Evolutionary conservation across 768 basidiomycete genomes (phyloP), one percentile per base, ranked within the genome.

Genomic region (Pleurotus ostreatus): DNA sequence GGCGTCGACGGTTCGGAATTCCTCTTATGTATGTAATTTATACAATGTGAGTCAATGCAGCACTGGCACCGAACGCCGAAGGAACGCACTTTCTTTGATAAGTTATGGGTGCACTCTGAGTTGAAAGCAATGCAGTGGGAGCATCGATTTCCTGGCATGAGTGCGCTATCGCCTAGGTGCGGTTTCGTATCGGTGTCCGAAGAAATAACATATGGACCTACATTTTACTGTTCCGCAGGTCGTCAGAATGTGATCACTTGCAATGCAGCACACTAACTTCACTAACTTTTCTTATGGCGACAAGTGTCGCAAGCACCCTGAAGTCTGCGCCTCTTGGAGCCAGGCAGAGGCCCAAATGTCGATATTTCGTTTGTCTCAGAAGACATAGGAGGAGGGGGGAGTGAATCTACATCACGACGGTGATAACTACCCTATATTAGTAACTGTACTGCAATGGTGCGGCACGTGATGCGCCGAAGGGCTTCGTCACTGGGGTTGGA

Each of bases 231-330:
- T 22, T 34, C 30, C 30, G 30, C 30, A 34, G 30, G 30, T 34
- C 30, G 30, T 34, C 30, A 34, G 30, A 34, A 34, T 34, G 11
- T 9, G 30, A 34, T 34, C 30, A 34, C 30, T 34, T 34, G 30
- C 11, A 34, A 34, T 34, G 8, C 30, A 34, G 30, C 8, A 11
- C 30, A 34, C 30, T 34, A 11, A 11, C 30, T 34, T 34, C 26
- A 70, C 81, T 59, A 57, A 86, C 89, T 85, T 73, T 94, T 94
- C 77, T 92, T 93, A 56, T 89, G 76, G 38, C 92, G 76, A 65
- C 92, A 94, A 0, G 85, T 79, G 64, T 93, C 91, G 65, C 92
- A 94, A 5, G 90, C 90, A 25, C 90, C 72, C 68, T 89, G 87
- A 26, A 91, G 79, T 59, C 83, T 77, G 39, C 89, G 71, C 66